Percentiles rank a stretch among this genome's conserved stretches.
phyloP scores from a whole-genome alignment of 1,139 yeast species.

The Suhomyces wounanorum region DNA sequence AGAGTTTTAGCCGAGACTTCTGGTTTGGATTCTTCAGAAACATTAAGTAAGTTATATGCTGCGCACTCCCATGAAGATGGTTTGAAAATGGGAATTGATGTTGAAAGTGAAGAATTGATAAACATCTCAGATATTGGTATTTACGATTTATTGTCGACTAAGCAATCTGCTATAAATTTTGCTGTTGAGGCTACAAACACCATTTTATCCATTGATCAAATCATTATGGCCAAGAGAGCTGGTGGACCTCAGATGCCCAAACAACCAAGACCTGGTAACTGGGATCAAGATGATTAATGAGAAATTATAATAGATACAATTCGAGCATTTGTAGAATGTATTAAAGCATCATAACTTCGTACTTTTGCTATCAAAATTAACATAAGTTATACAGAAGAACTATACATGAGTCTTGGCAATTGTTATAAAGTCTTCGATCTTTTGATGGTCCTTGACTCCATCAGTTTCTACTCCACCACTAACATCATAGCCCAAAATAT shows the following conservation, averaged over 20 bases:
- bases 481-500: constrained; percentile 88
- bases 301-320: constrained; percentile 3
- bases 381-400: neutral
- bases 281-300: constrained; percentile 88
- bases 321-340: neutral
- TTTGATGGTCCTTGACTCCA: constrained; percentile 67
- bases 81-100: constrained; percentile 33
- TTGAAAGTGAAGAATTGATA: constrained; percentile 34
- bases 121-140: constrained; percentile 73
- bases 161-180: constrained; percentile 83
- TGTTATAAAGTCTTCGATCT: constrained; percentile 22
- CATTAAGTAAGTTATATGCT: constrained; percentile 83
- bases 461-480: constrained; percentile 83
- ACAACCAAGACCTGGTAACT: constrained; percentile 88
- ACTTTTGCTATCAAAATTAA: neutral
- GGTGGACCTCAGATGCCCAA: constrained; percentile 96
- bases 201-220: constrained; percentile 85
- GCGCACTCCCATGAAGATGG: constrained; percentile 74
- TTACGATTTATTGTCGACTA: constrained; percentile 77
- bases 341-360: neutral
- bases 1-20: constrained; percentile 92
- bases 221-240: constrained; percentile 92
- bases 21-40: constrained; percentile 88
- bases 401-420: constrained; percentile 1
- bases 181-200: constrained; percentile 97